Evolutionary conservation across 441 rosid species (phyloP).

Genomic region (Brassica hybrid): DNA sequence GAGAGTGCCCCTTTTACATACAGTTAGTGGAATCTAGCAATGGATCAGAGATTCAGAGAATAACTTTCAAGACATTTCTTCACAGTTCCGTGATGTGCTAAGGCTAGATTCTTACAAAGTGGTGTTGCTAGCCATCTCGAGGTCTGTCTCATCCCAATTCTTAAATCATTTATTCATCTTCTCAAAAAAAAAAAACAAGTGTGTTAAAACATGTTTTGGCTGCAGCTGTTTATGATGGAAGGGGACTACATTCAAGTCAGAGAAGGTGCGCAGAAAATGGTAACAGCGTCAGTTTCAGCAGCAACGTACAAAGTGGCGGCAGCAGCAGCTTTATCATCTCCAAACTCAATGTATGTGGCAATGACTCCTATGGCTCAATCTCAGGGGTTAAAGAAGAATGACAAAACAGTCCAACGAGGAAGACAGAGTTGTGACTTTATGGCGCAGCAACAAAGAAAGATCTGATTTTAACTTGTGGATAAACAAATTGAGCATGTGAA

Average conservation of each 20-base stretch:
- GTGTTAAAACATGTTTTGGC: slow-evolving; percentile 19
- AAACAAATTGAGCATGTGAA: too few relatives aligned
- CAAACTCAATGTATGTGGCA: slow-evolving; percentile 73
- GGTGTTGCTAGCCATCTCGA: slow-evolving; percentile 73
- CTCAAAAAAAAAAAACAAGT: slow-evolving; percentile 12
- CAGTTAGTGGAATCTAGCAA: slow-evolving; percentile 47
- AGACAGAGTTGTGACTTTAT: slow-evolving; percentile 17
- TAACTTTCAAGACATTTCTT: slow-evolving; percentile 58
- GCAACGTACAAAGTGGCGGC: slow-evolving; percentile 84
- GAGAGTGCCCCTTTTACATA: background rate
- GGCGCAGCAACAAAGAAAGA: slow-evolving; percentile 1
- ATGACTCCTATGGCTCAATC: slow-evolving; percentile 96
- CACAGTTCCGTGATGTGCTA: slow-evolving; percentile 39
- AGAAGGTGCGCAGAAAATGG: slow-evolving; percentile 92
- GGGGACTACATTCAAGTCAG: slow-evolving; percentile 83
- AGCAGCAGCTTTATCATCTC: slow-evolving; percentile 58
- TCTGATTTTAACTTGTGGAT: background rate
- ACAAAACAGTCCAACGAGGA: slow-evolving; percentile 27
- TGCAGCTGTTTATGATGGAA: slow-evolving; percentile 85
- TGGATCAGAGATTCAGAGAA: slow-evolving; percentile 53
- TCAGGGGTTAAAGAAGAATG: slow-evolving; percentile 54
- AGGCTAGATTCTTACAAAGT: slow-evolving; percentile 52
- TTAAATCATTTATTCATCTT: background rate
- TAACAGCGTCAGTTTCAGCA: slow-evolving; percentile 92
- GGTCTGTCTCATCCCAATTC: slow-evolving; percentile 46